Evolutionary conservation across 805 yeast genomes (phyloP).

Genomic region (Starmerella sp.): DNA sequence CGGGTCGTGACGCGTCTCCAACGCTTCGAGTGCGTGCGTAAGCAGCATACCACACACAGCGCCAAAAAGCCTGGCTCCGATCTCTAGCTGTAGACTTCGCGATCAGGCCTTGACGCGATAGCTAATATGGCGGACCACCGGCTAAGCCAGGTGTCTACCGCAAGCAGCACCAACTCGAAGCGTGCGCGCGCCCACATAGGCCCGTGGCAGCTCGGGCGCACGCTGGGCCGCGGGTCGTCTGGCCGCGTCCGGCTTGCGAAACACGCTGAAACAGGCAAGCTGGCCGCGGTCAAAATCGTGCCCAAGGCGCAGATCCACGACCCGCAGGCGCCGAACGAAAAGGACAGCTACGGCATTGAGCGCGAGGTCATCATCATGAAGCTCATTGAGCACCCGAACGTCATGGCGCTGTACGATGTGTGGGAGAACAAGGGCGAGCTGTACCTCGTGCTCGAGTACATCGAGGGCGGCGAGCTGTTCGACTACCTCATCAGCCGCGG

Average conservation of each 20-base stretch:
- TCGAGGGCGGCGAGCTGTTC: conserved; percentile 94
- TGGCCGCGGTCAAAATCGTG: conserved; percentile 94
- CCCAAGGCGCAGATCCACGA: conserved; percentile 58
- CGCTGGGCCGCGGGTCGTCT: conserved; percentile 92
- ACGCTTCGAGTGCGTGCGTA: conserved; percentile 8
- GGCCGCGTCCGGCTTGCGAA: conserved; percentile 91
- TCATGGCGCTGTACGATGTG: conserved; percentile 86
- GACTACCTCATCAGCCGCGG: conserved; percentile 86
- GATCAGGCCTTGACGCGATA: neutral
- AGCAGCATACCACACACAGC: conserved; percentile 13
- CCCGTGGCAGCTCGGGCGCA: conserved; percentile 93
- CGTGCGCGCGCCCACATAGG: conserved; percentile 59
- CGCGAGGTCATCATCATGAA: conserved; percentile 97
- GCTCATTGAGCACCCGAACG: conserved; percentile 83
- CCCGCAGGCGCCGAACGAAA: conserved; percentile 4
- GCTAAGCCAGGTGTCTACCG: conserved; percentile 23
- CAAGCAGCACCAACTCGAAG: conserved; percentile 32
- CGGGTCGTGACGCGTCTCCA: neutral
- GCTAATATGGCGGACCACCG: conserved; percentile 20
- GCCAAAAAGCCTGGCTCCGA: neutral
- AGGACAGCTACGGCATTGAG: conserved; percentile 80
- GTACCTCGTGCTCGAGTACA: conserved; percentile 84
- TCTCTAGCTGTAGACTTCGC: neutral
- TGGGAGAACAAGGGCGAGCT: conserved; percentile 95
- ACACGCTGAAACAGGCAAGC: conserved; percentile 69